Base-by-base conservation (phyloP, 495 filamentous ascomycete genomes). In the Xylona heveae region DNA sequence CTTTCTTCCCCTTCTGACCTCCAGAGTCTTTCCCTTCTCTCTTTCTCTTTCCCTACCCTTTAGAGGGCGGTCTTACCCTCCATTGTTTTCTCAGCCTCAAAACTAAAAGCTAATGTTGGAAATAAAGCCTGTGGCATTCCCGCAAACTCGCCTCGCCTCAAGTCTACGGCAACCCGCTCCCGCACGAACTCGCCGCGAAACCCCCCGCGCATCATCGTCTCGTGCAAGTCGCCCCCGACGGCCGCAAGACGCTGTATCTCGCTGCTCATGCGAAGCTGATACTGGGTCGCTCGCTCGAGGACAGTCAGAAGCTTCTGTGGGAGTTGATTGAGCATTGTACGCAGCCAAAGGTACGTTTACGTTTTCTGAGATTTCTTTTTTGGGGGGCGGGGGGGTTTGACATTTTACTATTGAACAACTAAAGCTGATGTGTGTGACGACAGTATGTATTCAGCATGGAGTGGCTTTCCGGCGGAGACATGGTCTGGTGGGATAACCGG, bases 401-500 rank as follows among this genome's bases (percentile, higher is more conserved):
- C n/a, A n/a, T n/a, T n/a, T n/a, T n/a, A n/a, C n/a, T n/a, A n/a
- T n/a, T n/a, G n/a, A n/a, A n/a, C n/a, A n/a, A n/a, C n/a, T n/a
- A n/a, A n/a, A n/a, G n/a, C n/a, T n/a, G n/a, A n/a, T n/a, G n/a
- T n/a, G n/a, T n/a, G n/a, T n/a, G n/a, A n/a, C n/a, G n/a, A n/a
- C n/a, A 44, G 42, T 44, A 44, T 35, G 38, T 42, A 6, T 44
- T 44, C n/a, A 39, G 36, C 20, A 44, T 44, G 42, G 42, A 44
- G 23, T 44, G 42, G 42, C 25, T 36, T 1, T 34, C 30, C 15
- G 42, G 39, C 0, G 42, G 42, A 8, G 42, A 44, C 24, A 44
- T 44, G 42, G 42, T 44, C 5, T 44, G 42, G 42, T 44, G 42
- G 42, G 42, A 44, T 31, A 44, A 44, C 32, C 35, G 38, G 42